Conservation (phyloP, 1,284 basidiomycete genomes). For the Cryptococcus amylolentus region DNA sequence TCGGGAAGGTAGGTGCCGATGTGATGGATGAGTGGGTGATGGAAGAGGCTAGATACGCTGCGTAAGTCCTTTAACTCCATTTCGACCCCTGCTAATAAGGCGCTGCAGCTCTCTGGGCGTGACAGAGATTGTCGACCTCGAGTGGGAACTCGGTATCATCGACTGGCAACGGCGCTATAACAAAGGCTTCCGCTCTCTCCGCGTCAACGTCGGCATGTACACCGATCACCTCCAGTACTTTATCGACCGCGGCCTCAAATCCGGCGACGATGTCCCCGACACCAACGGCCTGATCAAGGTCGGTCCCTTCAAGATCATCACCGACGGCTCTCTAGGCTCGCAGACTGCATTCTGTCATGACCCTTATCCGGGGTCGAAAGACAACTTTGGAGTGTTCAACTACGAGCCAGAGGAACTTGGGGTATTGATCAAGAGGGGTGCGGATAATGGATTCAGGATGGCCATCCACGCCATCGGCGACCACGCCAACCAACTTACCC, state of each 20-base stretch:
- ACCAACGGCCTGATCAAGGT: conserved; percentile 29
- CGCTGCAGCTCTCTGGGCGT: conserved; percentile 28
- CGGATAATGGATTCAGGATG: conserved; percentile 25
- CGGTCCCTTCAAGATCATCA: conserved; percentile 42
- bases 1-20: conserved; percentile 24
- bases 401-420: conserved; percentile 22
- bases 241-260: conserved; percentile 21
- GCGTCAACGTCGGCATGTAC: conserved; percentile 41
- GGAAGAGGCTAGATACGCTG: conserved; percentile 27
- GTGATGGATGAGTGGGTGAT: conserved; percentile 27
- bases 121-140: conserved; percentile 44
- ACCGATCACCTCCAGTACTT: conserved; percentile 32
- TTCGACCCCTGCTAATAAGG: not conserved
- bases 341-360: conserved; percentile 43
- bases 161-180: conserved; percentile 26
- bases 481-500: conserved; percentile 30
- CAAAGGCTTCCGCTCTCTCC: conserved; percentile 28
- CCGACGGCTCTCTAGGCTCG: conserved; percentile 22
- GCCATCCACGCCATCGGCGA: conserved; percentile 47
- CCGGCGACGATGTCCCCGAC: conserved; percentile 29
- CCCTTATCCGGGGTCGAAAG: conserved; percentile 29
- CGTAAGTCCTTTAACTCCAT: conserved; percentile 17
- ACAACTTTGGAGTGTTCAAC: conserved; percentile 24
- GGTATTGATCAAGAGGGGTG: conserved; percentile 23
- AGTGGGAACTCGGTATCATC: conserved; percentile 36